Conservation (phyloP, 805 yeast species). For the Wickerhamomyces chambardii region DNA sequence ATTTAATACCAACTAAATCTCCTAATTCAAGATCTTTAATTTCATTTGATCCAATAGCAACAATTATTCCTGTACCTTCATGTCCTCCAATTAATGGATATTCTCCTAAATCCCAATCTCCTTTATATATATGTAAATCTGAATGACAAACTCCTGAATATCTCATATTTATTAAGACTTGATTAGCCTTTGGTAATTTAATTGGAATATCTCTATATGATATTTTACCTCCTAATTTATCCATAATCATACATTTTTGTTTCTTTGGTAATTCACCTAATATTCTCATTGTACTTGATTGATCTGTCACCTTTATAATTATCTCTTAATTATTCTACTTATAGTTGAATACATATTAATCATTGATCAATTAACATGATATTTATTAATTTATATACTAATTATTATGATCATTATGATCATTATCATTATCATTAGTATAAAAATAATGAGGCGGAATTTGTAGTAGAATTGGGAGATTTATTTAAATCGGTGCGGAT, state of each 20-base stretch:
- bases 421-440: no score
- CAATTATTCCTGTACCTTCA: constrained; percentile 63
- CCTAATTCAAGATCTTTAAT: constrained; percentile 50
- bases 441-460: no score
- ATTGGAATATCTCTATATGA: constrained; percentile 45
- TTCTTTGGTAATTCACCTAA: constrained; percentile 30
- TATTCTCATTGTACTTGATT: no score
- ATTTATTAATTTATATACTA: no score
- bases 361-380: no score
- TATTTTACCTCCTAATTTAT: constrained; percentile 38
- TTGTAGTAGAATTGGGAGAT: no score
- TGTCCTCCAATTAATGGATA: constrained; percentile 60
- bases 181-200: constrained; percentile 49
- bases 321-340: no score
- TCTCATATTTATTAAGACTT: constrained; percentile 46
- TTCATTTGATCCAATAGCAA: constrained; percentile 45
- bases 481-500: no score
- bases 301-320: no score
- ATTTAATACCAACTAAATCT: constrained; percentile 54
- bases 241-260: constrained; percentile 45
- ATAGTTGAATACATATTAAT: no score
- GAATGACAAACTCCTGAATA: constrained; percentile 64
- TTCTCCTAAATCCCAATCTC: constrained; percentile 54
- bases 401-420: no score
- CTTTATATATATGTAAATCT: constrained; percentile 60